phyloP scores from a whole-genome alignment of 2,329 filamentous ascomycete species.

The Colletotrichum liaoningense region DNA sequence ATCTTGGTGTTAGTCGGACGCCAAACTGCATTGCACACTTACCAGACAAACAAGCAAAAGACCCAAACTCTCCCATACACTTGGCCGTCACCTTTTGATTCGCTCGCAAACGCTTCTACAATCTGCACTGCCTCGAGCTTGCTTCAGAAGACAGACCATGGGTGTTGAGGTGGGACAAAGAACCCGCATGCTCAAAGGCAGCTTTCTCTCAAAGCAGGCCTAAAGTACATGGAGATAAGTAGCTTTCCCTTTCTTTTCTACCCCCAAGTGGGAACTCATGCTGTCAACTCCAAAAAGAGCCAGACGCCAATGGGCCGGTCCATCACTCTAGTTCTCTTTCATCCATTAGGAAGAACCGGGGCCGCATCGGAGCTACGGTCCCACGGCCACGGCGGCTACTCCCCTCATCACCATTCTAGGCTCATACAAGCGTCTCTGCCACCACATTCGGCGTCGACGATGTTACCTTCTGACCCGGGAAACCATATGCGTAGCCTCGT shows the following conservation, averaged over 20 bases:
- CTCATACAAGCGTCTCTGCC: constrained; percentile 1
- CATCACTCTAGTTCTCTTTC: constrained; percentile 6
- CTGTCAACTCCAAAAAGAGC: constrained; percentile 10
- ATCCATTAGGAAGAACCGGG: neutral
- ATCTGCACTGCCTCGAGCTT: neutral
- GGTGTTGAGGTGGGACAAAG: constrained; percentile 13
- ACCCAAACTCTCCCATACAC: neutral
- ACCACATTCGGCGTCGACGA: neutral
- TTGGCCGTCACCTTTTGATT: neutral
- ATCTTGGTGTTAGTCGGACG: neutral
- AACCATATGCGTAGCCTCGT: neutral
- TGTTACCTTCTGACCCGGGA: neutral
- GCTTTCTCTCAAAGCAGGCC: neutral
- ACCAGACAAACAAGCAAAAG: neutral
- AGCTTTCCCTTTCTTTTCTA: neutral
- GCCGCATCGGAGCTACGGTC: neutral
- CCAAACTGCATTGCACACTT: neutral
- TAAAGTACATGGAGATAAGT: neutral
- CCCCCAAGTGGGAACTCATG: neutral
- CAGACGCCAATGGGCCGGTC: neutral
- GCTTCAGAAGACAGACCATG: neutral
- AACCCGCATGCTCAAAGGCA: neutral
- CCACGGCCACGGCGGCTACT: constrained; percentile 6
- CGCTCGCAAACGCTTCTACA: neutral
- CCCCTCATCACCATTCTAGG: constrained; percentile 10